Evolutionary conservation across 164 flowering plant species (phyloP).

Genomic region (Kingdonia uniflora): DNA sequence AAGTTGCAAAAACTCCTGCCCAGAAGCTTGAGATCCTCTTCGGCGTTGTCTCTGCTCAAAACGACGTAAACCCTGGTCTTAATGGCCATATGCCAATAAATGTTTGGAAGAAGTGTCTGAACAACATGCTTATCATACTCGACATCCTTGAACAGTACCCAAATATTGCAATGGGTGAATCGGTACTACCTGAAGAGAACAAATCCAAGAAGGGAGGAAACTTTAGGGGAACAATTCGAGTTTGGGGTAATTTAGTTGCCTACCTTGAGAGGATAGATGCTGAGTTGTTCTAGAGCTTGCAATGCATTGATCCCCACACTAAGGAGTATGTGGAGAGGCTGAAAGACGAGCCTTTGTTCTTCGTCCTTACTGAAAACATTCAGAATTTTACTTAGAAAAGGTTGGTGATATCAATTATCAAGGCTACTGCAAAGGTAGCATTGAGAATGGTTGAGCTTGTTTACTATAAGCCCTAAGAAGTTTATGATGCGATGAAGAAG

Average conservation of each 20-base stretch:
- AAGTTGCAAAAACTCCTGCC: constrained; percentile 93
- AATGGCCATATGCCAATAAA: constrained; percentile 86
- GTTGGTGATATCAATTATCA: constrained; percentile 53
- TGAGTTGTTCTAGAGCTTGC: constrained; percentile 89
- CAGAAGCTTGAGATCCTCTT: constrained; percentile 95
- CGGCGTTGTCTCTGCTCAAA: constrained; percentile 80
- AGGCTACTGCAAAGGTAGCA: constrained; percentile 83
- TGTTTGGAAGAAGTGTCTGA: constrained; percentile 88
- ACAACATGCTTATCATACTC: constrained; percentile 55
- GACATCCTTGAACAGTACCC: constrained; percentile 69
- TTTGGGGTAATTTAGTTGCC: constrained; percentile 91
- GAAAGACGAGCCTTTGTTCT: constrained; percentile 74
- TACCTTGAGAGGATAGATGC: constrained; percentile 73
- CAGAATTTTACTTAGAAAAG: constrained; percentile 64
- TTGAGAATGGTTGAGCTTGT: constrained; percentile 68
- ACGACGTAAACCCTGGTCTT: constrained; percentile 82
- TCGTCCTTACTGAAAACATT: constrained; percentile 78
- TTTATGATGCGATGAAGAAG: constrained; percentile 95
- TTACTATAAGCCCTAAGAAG: constrained; percentile 89
- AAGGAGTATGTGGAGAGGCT: constrained; percentile 85
- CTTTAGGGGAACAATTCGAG: constrained; percentile 50
- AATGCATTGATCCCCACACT: constrained; percentile 87
- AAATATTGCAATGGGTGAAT: constrained; percentile 76
- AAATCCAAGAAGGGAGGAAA: constrained; percentile 78
- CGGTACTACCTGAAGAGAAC: constrained; percentile 81